A percentile compares a stretch with the other conserved stretches of the same genome.
Conservation (phyloP, 2,329 filamentous ascomycete genomes). For the Phialophora expanda region DNA sequence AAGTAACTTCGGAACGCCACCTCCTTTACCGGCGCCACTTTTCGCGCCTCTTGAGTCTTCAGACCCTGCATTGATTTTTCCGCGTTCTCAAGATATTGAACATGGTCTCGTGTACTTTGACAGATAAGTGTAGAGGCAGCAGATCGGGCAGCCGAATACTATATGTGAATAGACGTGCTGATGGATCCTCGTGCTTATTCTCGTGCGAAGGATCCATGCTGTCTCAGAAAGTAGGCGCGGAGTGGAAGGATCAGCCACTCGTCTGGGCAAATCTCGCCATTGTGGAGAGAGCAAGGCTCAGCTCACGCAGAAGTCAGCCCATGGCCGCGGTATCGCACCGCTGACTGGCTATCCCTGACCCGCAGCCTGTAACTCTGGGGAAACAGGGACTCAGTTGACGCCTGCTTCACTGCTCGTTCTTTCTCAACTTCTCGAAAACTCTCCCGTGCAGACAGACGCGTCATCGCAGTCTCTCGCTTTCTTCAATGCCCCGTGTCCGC, state of each 20-base stretch:
- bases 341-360: constrained; percentile 4
- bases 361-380: not conserved
- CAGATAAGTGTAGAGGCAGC: not conserved
- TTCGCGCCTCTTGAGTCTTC: not conserved
- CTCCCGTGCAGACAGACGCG: not conserved
- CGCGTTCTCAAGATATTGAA: not conserved
- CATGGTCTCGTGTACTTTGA: not conserved
- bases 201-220: not conserved
- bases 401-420: constrained; percentile 1
- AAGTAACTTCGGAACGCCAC: not conserved
- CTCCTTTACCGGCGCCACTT: not conserved
- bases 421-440: constrained; percentile 4
- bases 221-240: not conserved
- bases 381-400: not conserved
- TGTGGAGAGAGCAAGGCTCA: not conserved
- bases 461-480: not conserved
- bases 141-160: not conserved
- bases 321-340: not conserved
- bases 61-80: not conserved
- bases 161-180: not conserved
- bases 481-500: not conserved
- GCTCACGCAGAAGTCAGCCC: not conserved
- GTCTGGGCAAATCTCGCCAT: not conserved
- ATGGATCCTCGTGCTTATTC: not conserved
- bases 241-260: not conserved